Conservation (phyloP, 2,329 filamentous ascomycete genomes). For the Apiospora marii region DNA sequence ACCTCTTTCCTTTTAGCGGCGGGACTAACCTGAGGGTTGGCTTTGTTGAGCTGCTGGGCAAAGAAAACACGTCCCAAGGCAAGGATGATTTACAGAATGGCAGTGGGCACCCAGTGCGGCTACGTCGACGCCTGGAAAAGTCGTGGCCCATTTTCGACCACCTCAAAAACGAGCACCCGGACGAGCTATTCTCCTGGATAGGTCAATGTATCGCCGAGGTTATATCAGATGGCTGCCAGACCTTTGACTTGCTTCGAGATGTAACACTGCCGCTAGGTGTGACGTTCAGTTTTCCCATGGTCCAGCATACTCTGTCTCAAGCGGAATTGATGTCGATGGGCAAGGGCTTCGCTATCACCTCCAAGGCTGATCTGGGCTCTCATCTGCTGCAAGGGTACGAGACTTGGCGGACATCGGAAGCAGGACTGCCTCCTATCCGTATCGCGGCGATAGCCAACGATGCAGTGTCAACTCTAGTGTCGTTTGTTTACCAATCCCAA, state of each 20-base stretch:
- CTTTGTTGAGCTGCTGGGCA: conserved; percentile 67
- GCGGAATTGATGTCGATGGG: conserved; percentile 74
- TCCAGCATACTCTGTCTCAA: conserved; percentile 67
- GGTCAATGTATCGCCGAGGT: conserved; percentile 79
- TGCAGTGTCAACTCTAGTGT: conserved; percentile 79
- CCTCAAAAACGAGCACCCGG: conserved; percentile 76
- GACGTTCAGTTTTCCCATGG: conserved; percentile 76
- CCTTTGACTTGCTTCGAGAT: conserved; percentile 50
- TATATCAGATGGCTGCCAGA: conserved; percentile 63
- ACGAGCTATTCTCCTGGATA: conserved; percentile 83
- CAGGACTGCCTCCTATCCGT: conserved; percentile 67
- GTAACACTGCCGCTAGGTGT: conserved; percentile 69
- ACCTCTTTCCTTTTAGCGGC: conserved; percentile 54
- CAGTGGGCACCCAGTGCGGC: conserved; percentile 43
- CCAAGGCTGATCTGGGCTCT: conserved; percentile 66
- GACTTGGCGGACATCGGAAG: conserved; percentile 45
- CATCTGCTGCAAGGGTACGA: conserved; percentile 67
- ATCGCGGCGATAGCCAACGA: conserved; percentile 84
- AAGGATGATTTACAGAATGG: conserved; percentile 14
- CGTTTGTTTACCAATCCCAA: conserved; percentile 76
- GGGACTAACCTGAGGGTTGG: conserved; percentile 74
- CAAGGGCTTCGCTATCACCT: conserved; percentile 71
- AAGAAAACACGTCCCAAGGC: conserved; percentile 28
- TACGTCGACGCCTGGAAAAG: conserved; percentile 70
- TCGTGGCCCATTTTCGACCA: conserved; percentile 79